A percentile compares a stretch with the other conserved stretches of the same genome.
Evolutionary conservation across 441 rosid species (phyloP).

Genomic region (Erodium texanum): DNA sequence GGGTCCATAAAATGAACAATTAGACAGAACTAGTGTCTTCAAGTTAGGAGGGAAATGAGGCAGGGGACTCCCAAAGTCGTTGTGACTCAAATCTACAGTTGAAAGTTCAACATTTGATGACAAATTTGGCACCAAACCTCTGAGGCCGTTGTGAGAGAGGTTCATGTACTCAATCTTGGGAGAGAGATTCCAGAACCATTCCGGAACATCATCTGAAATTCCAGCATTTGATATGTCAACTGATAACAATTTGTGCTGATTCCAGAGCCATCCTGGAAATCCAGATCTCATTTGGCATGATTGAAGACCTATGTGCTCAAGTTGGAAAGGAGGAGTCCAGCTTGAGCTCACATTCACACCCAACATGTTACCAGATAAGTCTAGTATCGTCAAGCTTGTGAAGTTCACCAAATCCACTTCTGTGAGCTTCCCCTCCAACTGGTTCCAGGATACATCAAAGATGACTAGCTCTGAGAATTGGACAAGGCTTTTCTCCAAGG

Average conservation of each 20-base stretch:
- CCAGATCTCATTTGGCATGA: neutral
- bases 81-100: slow-evolving; percentile 1
- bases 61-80: neutral
- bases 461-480: neutral
- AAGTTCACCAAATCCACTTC: neutral
- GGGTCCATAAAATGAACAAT: neutral
- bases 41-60: neutral
- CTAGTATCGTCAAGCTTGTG: neutral
- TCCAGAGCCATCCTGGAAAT: neutral
- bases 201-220: neutral
- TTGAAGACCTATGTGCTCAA: neutral
- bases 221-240: neutral
- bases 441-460: slow-evolving; percentile 7
- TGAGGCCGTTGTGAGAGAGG: slow-evolving; percentile 1
- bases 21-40: neutral
- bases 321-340: neutral
- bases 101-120: neutral
- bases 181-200: slow-evolving; percentile 9
- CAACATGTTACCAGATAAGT: slow-evolving; percentile 6
- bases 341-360: neutral
- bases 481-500: slow-evolving; percentile 1
- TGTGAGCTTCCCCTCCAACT: slow-evolving; percentile 7
- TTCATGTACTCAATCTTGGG: neutral
- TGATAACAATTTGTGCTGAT: neutral
- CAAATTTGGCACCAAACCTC: neutral